These are phyloP conservation scores for Leccinum laetum DNA, from an alignment of 1,284 basidiomycete genomes.

Conservation along the genomic window DNA sequence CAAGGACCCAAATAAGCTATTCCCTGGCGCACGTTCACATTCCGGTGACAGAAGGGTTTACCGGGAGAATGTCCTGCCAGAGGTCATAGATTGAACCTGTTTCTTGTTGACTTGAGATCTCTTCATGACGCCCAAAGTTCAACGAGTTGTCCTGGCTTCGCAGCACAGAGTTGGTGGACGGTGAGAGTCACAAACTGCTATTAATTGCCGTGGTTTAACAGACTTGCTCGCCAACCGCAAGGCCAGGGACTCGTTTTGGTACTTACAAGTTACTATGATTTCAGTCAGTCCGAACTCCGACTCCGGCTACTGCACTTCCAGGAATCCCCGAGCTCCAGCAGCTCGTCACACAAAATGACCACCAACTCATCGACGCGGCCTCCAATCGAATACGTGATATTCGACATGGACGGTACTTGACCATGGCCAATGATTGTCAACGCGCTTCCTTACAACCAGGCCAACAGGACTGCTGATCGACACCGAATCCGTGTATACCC, in stretches of 20 bases:
- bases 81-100: not conserved
- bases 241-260: no score
- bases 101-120: not conserved
- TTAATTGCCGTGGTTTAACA: no score
- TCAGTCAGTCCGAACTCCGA: not conserved
- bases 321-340: not conserved
- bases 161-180: not conserved
- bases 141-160: not conserved
- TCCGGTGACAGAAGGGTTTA: no score
- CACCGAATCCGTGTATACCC: slow-evolving; percentile 72
- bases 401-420: slow-evolving; percentile 75
- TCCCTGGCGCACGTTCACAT: no score
- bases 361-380: slow-evolving; percentile 10
- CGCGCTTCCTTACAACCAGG: not conserved
- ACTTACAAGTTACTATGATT: no score
- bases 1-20: no score
- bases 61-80: not conserved
- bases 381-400: slow-evolving; percentile 69
- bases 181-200: no score
- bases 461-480: slow-evolving; percentile 59
- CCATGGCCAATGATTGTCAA: not conserved
- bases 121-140: not conserved
- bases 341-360: slow-evolving; percentile 5
- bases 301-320: not conserved
- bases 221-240: no score